These are phyloP conservation scores for Tylopilus plumbeoviolaceoides DNA, from an alignment of 768 basidiomycete species.

Conservation along the genomic window DNA sequence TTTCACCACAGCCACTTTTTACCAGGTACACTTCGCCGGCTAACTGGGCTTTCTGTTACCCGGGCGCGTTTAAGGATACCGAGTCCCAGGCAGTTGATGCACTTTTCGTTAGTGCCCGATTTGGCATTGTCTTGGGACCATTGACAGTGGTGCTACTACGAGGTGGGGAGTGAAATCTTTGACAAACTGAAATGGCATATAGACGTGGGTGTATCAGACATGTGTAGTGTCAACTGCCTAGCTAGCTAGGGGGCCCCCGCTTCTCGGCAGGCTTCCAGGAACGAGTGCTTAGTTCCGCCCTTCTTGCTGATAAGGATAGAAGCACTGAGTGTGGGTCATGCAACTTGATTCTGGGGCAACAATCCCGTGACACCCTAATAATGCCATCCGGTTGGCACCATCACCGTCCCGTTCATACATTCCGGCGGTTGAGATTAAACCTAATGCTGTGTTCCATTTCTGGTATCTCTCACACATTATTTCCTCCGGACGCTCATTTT, in stretches of 20 bases:
- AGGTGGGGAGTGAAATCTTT: neutral
- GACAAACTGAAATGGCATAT: neutral
- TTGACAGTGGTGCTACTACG: neutral
- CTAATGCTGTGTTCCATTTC: constrained; percentile 7
- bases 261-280: neutral
- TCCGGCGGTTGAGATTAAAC: constrained; percentile 1
- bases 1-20: neutral
- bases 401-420: neutral
- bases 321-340: neutral
- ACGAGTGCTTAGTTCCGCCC: neutral
- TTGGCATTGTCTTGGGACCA: neutral
- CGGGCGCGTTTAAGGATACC: neutral
- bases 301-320: neutral
- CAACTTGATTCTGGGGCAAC: neutral
- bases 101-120: neutral
- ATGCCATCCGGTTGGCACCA: neutral
- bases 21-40: neutral
- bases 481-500: neutral
- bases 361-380: neutral
- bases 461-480: neutral
- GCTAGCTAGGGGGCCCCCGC: neutral
- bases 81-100: neutral
- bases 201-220: neutral
- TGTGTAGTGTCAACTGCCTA: neutral
- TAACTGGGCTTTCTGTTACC: neutral